Evolutionary conservation across 441 rosid genomes (phyloP).

Genomic region (Erysimum pusillum): DNA sequence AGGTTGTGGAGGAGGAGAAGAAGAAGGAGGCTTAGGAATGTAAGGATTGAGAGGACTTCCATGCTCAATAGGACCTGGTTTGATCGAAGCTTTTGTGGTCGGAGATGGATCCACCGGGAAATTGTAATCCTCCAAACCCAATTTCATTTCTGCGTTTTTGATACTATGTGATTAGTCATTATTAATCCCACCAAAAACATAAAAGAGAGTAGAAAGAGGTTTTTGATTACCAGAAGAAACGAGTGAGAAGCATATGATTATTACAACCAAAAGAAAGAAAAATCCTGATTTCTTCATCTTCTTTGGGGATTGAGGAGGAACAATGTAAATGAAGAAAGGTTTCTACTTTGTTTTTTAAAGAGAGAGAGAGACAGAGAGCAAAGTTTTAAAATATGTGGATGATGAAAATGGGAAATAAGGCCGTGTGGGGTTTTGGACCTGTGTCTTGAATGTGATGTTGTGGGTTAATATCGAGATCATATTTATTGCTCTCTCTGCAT

Average conservation of each 20-base stretch:
- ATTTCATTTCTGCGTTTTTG: constrained; percentile 32
- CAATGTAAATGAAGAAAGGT: not conserved
- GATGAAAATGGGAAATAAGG: not conserved
- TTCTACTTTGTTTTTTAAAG: not conserved
- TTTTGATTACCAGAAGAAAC: constrained; percentile 37
- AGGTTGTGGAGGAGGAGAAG: constrained; percentile 40
- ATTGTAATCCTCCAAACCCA: constrained; percentile 44
- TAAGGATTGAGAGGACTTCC: constrained; percentile 47
- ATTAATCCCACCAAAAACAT: not conserved
- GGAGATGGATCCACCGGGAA: constrained; percentile 38
- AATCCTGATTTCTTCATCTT: constrained; percentile 37
- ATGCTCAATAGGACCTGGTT: constrained; percentile 45
- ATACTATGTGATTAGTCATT: not conserved
- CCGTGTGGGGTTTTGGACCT: constrained; percentile 32
- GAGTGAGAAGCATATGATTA: constrained; percentile 16
- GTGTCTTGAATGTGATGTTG: constrained; percentile 42
- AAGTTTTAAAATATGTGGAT: not conserved
- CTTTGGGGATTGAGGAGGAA: not conserved
- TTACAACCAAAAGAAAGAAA: constrained; percentile 28
- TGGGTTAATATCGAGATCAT: constrained; percentile 45
- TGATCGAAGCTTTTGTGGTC: constrained; percentile 23
- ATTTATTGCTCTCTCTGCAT: constrained; percentile 37
- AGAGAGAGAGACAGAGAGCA: constrained; percentile 4
- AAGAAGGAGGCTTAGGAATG: constrained; percentile 42
- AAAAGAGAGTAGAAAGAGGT: not conserved